phyloP scores from a whole-genome alignment of 2,329 filamentous ascomycete species.

The Fusarium algeriense region DNA sequence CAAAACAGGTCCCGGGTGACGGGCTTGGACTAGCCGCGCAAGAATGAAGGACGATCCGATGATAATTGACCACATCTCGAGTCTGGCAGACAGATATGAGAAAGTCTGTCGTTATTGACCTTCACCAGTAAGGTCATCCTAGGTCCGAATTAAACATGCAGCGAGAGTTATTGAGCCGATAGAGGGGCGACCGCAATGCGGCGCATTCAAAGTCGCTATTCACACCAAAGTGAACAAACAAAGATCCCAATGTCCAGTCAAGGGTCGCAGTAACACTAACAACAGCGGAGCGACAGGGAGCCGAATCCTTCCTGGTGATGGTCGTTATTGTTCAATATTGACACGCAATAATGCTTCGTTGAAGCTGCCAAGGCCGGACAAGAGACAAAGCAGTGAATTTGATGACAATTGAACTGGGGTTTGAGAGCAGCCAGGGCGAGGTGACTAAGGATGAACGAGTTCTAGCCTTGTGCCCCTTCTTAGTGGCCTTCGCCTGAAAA shows the following conservation, averaged over 20 bases:
- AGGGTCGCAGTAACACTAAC: not conserved
- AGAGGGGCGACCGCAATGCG: slow-evolving; percentile 15
- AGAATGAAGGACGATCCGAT: slow-evolving; percentile 32
- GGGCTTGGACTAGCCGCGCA: slow-evolving; percentile 33
- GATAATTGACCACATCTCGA: slow-evolving; percentile 36
- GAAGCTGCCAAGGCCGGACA: not conserved
- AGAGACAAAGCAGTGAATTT: slow-evolving; percentile 1
- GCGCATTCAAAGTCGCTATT: slow-evolving; percentile 14
- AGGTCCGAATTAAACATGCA: slow-evolving; percentile 12
- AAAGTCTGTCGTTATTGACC: not conserved
- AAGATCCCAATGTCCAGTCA: not conserved
- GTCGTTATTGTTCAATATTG: not conserved
- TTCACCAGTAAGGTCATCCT: slow-evolving; percentile 9
- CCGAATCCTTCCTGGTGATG: not conserved
- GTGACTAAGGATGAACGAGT: slow-evolving; percentile 12
- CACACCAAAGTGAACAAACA: slow-evolving; percentile 1
- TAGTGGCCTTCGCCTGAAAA: slow-evolving; percentile 5
- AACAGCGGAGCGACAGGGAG: not conserved
- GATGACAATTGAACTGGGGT: slow-evolving; percentile 13
- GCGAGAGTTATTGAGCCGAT: slow-evolving; percentile 7
- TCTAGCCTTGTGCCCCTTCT: slow-evolving; percentile 19
- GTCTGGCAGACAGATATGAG: not conserved
- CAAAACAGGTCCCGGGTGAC: slow-evolving; percentile 37
- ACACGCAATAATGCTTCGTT: not conserved
- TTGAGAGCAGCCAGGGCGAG: slow-evolving; percentile 14